Percentiles rank a stretch among this genome's conserved stretches.
Evolutionary conservation across 805 yeast species (phyloP).

Genomic region (Wickerhamiella kurtzmanii): DNA sequence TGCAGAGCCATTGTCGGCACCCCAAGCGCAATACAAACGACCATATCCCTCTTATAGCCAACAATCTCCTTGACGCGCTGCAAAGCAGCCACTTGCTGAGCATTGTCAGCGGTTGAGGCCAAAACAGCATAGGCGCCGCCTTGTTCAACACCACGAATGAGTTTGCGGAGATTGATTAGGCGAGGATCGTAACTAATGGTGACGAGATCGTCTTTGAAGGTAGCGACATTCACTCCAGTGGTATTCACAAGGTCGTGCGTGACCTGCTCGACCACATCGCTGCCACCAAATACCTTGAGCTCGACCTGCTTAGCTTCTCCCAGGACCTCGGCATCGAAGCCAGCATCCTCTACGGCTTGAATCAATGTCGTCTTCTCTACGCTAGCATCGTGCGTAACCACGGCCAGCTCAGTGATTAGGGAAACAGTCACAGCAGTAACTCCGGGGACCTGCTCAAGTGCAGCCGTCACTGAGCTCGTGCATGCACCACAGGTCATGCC

Average conservation of each 20-base stretch:
- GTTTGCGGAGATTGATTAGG: constrained; percentile 41
- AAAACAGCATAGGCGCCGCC: constrained; percentile 42
- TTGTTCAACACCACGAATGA: constrained; percentile 41
- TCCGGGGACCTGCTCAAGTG: constrained; percentile 37
- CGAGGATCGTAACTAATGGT: constrained; percentile 38
- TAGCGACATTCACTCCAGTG: constrained; percentile 40
- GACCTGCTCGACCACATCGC: constrained; percentile 39
- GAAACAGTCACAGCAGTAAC: constrained; percentile 51
- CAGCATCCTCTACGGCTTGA: constrained; percentile 58
- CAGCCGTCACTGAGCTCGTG: constrained; percentile 48
- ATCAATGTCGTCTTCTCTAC: constrained; percentile 27
- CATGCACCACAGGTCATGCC: constrained; percentile 96
- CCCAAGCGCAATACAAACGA: constrained; percentile 42
- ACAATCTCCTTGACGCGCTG: constrained; percentile 57
- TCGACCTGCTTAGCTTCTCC: background rate
- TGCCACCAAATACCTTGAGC: constrained; percentile 40
- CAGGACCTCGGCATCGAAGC: constrained; percentile 42
- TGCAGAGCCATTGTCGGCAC: constrained; percentile 39
- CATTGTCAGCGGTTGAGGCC: constrained; percentile 37
- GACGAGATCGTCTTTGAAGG: constrained; percentile 40
- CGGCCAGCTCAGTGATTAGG: constrained; percentile 61
- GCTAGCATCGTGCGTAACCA: constrained; percentile 35
- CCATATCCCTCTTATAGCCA: constrained; percentile 51
- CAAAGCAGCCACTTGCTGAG: constrained; percentile 56
- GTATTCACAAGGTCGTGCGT: constrained; percentile 33